Evolutionary conservation across 2,329 filamentous ascomycete species (phyloP), one percentile per base, ranked within the genome.

Genomic region (Fusarium mundagurra): DNA sequence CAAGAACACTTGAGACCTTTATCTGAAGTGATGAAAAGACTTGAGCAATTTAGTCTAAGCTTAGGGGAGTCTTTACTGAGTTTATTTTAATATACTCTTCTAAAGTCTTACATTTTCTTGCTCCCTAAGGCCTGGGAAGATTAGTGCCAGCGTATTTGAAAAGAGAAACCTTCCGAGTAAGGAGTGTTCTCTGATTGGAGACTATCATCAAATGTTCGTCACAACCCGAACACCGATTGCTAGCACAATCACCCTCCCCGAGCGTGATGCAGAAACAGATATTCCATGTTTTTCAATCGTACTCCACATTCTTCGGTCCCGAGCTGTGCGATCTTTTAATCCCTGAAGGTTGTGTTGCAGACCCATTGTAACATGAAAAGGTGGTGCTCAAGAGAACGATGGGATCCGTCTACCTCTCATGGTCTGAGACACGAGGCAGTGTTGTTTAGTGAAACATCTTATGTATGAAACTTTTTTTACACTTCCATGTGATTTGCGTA

Each of bases 341-440:
- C 39, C 60, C 41, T 47, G 66, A 48, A 39, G 31, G 29, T 45
- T 39, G n/a, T 38, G 17, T 38, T 60, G 34, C 45, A 67, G 38
- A 33, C n/a, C 41, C 24, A 41, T 59, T 36, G 24, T 48, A 33
- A 65, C 45, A 47, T 57, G 36, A 29, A 51, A 45, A 29, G 58
- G 33, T 48, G n/a, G 63, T 47, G n/a, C 36, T 48, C 33, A 74
- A 31, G 50, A 58, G n/a, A 34, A 62, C 29, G 39, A 43, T 62
- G 66, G 47, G 39, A 22, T 47, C 47, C 33, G 31, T 63, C 33
- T n/a, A 20, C 55, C 24, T 58, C 59, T 47, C 48, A 58, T 69
- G 45, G 44, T 61, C 43, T 62, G 64, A 68, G 64, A 43, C 43
- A 41, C 29, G 55, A 68, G 65, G 64, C 66, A 48, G 66, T 68